Base-by-base conservation (phyloP, 805 yeast species). In the Zygosaccharomyces bisporus region DNA sequence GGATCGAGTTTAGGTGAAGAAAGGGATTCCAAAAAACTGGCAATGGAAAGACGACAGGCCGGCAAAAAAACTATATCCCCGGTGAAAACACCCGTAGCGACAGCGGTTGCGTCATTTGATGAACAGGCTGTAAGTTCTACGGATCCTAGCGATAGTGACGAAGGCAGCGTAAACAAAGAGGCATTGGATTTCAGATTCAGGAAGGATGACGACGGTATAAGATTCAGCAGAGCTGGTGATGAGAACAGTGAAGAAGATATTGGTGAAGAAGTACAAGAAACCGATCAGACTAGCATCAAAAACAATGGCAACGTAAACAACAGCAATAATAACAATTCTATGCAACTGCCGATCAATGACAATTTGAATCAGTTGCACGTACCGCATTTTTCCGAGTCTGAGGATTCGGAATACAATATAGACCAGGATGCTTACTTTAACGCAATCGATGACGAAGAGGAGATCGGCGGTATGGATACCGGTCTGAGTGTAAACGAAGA, bases 61-160 rank as follows among this genome's bases (percentile, higher is more conserved):
- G 35, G 34, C 7, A 32, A 21, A 34, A 34, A 29, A 18, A 36
- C 30, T 14, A 18, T 18, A 27, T 39, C 16, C 13, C 32, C 16
- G 33, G 3, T 9, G 40, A 47, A n/a, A 50, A 53, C 57, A 85
- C 79, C 60, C 69, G 79, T 19, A 86, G 86, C 16, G 86, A 80
- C 16, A 58, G 84, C 76, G 34, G 63, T 74, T 2, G 46, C 54
- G 18, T 56, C 34, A 19, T 17, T 50, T 36, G 16, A 29, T 25
- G 41, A 43, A 17, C 43, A 41, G 12, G 31, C 55, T 55, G 42
- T 60, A 31, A 60, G 58, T 24, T 57, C 67, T 20, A 64, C 59
- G 25, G 90, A 81, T 55, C 45, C 35, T 10, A 31, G 30, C 16
- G 47, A 39, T 4, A 36, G 38, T 34, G n/a, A 60, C 56, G 45